Base-by-base conservation (phyloP, 495 filamentous ascomycete genomes). In the Trypethelium eluteriae region DNA sequence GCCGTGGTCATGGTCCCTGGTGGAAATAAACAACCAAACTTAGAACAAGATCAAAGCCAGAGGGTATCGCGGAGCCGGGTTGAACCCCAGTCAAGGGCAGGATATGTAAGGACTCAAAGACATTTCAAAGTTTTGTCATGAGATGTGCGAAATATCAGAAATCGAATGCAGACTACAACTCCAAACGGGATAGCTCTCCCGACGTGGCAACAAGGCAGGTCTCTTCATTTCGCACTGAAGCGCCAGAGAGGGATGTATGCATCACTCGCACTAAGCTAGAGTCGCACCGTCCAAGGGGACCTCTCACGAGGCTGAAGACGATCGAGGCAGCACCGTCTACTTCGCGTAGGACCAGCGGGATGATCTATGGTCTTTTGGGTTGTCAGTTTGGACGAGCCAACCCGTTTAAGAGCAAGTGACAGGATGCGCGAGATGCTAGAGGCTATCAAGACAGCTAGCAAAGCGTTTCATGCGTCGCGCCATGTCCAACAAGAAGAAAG, bases 331-430 rank as follows among this genome's bases (percentile, higher is more conserved):
- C 53, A 59, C 18, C 41, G 14, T 59, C 10, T 36, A 5, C 6
- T 9, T 59, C 53, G n/a, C 18, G 53, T 36, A 59, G 53, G 7
- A 59, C 11, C 18, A 9, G 32, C 49, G 53, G 53, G 53, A 35
- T 32, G 49, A 9, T 59, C 53, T 59, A 59, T 18, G 18, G 53
- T 18, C 53, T 59, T 59, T 59, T 14, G 7, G 53, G 53, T 35
- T 7, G 53, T 14, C 36, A 5, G 53, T 35, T 59, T 59, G 36
- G 53, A 59, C 32, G 53, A 59, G 36, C 53, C 53, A 10, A 59
- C 18, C n/a, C 5, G 34, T 32, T 36, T 36, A 35, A 36, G 53
- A 7, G 11, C 32, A 18, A 10, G 5, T 59, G 53, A 59, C 14
- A 18, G 36, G 34, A 5, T 32, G 36, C n/a, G 11, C 32, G 5